Base-by-base conservation (phyloP, 129 eudicot species). In the Tanacetum coccineum region DNA sequence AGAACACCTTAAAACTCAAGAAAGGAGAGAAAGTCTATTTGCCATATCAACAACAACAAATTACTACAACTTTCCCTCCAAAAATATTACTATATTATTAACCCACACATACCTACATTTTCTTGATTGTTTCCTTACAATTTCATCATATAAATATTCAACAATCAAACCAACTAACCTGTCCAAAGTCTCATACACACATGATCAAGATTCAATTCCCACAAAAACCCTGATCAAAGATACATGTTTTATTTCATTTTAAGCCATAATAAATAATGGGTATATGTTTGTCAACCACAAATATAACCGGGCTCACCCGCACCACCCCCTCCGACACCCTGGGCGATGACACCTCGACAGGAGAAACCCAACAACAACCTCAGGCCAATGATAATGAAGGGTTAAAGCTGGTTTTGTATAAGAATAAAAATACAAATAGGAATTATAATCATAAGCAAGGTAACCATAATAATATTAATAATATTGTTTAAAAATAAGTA, bases 241-340 rank as follows among this genome's bases (percentile, higher is more conserved):
- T 69, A 71, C 30, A 57, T 25, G 46, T 64, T 71, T 39, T 56
- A 21, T 21, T 11, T 17, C 26, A 66, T 57, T 55, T 18, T 70
- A 69, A 62, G 65, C 61, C 17, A 28, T 52, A 17, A 22, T 3
- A 32, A 49, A 77, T 4, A 10, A 89, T 89, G 96, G 96, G 96
- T 19, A 76, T 61, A 64, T 89, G 94, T 58, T 82, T 83, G 32
- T 86, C 96, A 3, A 83, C 77, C 72, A 64, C 77, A 30, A 83
- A 79, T 55, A 82, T 86, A 11, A 77, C 73, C 69, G 94, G 96
- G 39, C 70, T 89, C 68, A 82, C 75, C 40, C 83, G 87, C 87
- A 75, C 51, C 73, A 32, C 81, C 59, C 58, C 79, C 14, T 69
- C 90, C 63, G 64, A 75, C 71, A 19, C 68, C 74, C 64, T 18